Base-by-base conservation (phyloP, 1,284 basidiomycete genomes). In the Phylloporus sp. region DNA sequence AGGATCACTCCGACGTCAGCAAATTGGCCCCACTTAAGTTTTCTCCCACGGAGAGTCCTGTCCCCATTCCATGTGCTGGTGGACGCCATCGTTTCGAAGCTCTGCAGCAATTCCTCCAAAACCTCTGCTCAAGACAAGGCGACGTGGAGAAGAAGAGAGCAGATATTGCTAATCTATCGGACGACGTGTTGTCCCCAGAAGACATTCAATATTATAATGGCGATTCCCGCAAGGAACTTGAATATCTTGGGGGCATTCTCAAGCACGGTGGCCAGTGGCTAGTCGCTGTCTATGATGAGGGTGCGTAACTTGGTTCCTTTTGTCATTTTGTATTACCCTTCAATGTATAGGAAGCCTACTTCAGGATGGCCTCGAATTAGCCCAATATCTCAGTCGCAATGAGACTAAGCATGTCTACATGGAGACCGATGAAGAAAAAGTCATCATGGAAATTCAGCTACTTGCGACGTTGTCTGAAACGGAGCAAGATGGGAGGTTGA, bases 361-460 rank as follows among this genome's bases (percentile, higher is more conserved):
- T 39, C 12, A 12, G 12, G 32, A 53, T 27, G 68, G 65, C 0
- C 57, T 67, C 5, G 37, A 62, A 10, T 49, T 70, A 5, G 65
- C 68, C 0, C 68, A 71, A 19, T 39, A 67, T 19, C 66, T 71
- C 5, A 71, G 70, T 7, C 65, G 49, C 10, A 71, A 71, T 20
- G 70, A 65, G n/a, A 67, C 61, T 0, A 47, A 25, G 29, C 70
- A 71, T 29, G 64, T 71, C 0, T 71, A 71, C 4, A 71, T 71
- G 68, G 66, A 71, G 25, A 71, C 70, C 0, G 65, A 63, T 0
- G 68, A 71, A 19, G 68, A 71, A 15, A 14, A 4, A 1, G 52
- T 71, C 2, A 55, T 71, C 1, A 71, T 71, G 70, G 68, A 71
- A 11, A 70, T 70, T 3, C 68, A 70, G 17, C 27, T 25, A 1